Base-by-base conservation (phyloP, 768 basidiomycete genomes). In the Naganishia kalamii region DNA sequence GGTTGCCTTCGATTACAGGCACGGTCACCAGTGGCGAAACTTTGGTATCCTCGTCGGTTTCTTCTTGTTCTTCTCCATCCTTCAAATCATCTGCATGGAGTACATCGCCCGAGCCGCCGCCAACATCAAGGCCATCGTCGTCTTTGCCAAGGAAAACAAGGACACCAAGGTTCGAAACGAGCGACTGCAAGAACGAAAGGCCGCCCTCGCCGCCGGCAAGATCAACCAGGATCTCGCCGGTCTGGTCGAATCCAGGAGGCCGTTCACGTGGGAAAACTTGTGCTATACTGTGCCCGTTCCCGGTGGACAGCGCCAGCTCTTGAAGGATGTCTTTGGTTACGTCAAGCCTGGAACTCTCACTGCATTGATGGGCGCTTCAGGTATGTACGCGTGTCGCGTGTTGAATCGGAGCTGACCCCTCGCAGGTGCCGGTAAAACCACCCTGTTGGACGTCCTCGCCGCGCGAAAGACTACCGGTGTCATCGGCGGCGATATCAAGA, bases 31-130 rank as follows among this genome's bases (percentile, higher is more conserved):
- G 12, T 78, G 77, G 74, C 66, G 77, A 51, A 77, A 77, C 68
- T 85, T 89, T 70, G 80, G 87, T 17, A 86, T 92, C 30, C 75
- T 89, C 29, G 27, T 90, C 47, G 88, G 80, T 5, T 88, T 90
- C 79, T 80, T 89, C 70, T 23, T 88, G 50, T 77, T 84, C 67
- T 92, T 90, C 79, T 57, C 87, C 75, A 29, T 86, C 57, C 81
- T 86, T 0, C 88, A 90, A 75, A 80, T 87, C 51, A 44, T 89
- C 33, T 83, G 82, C 35, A 81, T 76, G 66, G 75, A 77, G 51
- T 51, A 63, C 60, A 65, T 77, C 21, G 70, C 72, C 59, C 69
- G 69, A 47, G 71, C 71, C n/a, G 71, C 66, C 37, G 66, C 68
- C 46, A 65, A 64, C 52, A 61, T 65, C 61, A 63, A 68, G 65